Evolutionary conservation across 495 filamentous ascomycete genomes (phyloP).

Genomic region (Trichoderma virens): DNA sequence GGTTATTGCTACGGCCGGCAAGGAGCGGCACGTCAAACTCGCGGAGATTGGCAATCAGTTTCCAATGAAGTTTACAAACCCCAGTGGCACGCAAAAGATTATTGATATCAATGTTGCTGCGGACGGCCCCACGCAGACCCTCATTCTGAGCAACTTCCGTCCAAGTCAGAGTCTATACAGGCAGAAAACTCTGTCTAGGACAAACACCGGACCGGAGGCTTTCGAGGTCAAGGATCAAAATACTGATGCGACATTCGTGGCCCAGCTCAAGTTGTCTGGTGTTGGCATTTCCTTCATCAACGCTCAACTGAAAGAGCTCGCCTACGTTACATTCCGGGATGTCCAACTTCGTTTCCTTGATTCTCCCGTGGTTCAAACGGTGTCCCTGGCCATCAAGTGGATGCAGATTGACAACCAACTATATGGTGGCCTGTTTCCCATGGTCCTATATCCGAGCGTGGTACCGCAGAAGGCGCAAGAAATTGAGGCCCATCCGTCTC

Average conservation of each 20-base stretch:
- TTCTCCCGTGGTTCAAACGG: slow-evolving; percentile 84
- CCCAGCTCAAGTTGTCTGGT: slow-evolving; percentile 78
- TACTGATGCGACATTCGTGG: slow-evolving; percentile 79
- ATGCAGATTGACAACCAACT: slow-evolving; percentile 99
- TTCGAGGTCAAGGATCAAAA: slow-evolving; percentile 93
- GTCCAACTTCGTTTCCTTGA: slow-evolving; percentile 87
- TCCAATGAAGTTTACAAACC: slow-evolving; percentile 66
- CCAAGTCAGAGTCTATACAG: slow-evolving; percentile 90
- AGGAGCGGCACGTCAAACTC: slow-evolving; percentile 83
- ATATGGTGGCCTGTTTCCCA: slow-evolving; percentile 96
- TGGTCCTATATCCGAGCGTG: slow-evolving; percentile 95
- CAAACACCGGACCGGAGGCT: slow-evolving; percentile 46
- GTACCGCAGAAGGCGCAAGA: slow-evolving; percentile 96
- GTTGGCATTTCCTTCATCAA: slow-evolving; percentile 94
- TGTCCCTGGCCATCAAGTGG: slow-evolving; percentile 90
- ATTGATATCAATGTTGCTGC: slow-evolving; percentile 95
- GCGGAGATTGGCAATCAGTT: slow-evolving; percentile 93
- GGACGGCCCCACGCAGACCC: slow-evolving; percentile 87
- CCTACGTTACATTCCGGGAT: slow-evolving; percentile 90
- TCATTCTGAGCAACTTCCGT: slow-evolving; percentile 92
- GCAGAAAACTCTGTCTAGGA: slow-evolving; percentile 61
- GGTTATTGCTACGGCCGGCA: slow-evolving; percentile 67
- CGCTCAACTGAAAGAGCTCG: slow-evolving; percentile 79
- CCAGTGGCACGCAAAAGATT: slow-evolving; percentile 61
- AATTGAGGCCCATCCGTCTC: slow-evolving; percentile 90